Evolutionary conservation across 2,329 filamentous ascomycete genomes (phyloP), one percentile per base, ranked within the genome.

Genomic region (Fusarium devonianum): DNA sequence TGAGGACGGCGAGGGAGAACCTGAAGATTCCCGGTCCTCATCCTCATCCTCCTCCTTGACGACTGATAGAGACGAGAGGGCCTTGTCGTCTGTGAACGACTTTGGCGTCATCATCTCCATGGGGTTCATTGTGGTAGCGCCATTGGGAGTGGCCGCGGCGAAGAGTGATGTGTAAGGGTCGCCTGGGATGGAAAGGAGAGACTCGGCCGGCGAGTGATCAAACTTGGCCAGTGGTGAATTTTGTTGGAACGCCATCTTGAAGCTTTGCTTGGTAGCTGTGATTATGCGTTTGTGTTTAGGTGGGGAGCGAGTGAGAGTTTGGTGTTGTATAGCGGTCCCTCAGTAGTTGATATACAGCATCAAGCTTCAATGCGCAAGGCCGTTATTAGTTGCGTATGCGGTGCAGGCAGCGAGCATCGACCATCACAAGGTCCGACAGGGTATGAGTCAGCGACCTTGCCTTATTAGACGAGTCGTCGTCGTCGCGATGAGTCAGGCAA

Each of bases 131-230:
- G 75, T 73, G 21, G 61, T 55, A 19, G 62, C 34, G 10, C 67
- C 56, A 8, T 68, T 58, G 9, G 72, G 62, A 14, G 70, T 66
- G 3, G 69, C 66, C 8, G 63, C 62, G 22, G 63, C 63, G 64
- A 83, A 82, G 21, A 83, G 73, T 3, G 79, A 76, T 10, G 78
- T 68, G 64, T 76, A 78, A 55, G 71, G 69, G 50, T 81, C 77
- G 54, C 75, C 73, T 3, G 79, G 77, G 1, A 74, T 70, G 3
- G 81, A 82, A 26, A 82, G 67, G 33, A 81, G 73, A 5, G 80
- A 82, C 67, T 83, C 81, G 66, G 77, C 70, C 3, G 80, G 80
- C 29, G 80, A 83, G 49, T 73, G 64, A 69, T 83, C 79, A 58
- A 81, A 75, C 69, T 83, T 82, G 68, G 78, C 66, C 50, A 72